Base-by-base conservation (phyloP, 2,329 filamentous ascomycete species). In the Scytalidium sp. region DNA sequence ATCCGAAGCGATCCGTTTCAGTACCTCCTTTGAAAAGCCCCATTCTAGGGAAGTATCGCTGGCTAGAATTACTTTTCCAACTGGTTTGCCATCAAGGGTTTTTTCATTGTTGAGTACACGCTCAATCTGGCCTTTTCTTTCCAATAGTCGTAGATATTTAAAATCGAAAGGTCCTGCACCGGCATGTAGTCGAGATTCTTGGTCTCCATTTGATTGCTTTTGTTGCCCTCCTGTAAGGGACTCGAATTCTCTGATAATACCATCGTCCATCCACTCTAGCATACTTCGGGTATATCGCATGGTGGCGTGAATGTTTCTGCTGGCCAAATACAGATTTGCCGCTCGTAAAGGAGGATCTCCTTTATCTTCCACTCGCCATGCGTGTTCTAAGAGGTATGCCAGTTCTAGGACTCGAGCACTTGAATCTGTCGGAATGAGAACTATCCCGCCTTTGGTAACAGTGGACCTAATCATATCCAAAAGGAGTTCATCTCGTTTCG, bases 181-280 rank as follows among this genome's bases (percentile, higher is more conserved):
- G 54, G 79, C 80, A 19, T 67, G 65, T 25, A 70, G 64, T 59
- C 76, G 83, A 13, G 73, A 70, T 21, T 70, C 73, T 11, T 73
- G 67, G 0, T 71, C 69, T 10, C 73, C 69, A 52, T 72, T 75
- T 3, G 70, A 64, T 54, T 76, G 72, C 51, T 68, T 71, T 7
- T 63, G 52, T 45, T 71, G 68, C n/a, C 60, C 56, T 10, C 60
- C 59, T 23, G 66, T 62, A 43, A 84, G 76, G 13, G 86, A 84
- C 65, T 96, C 92, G 54, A 96, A 95, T 61, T 97, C 93, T 48
- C 91, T 85, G 40, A 96, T 87, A 51, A 99, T 95, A 50, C 85
- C 87, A 63, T 97, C 92, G 64, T 97, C 92, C 92, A 99, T 97
- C 94, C 94, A 99, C 65, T 99, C 94, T 25, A 99, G 75, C 89